Base-by-base conservation (phyloP, 208 protist species). In the Trypanosoma scelopori region DNA sequence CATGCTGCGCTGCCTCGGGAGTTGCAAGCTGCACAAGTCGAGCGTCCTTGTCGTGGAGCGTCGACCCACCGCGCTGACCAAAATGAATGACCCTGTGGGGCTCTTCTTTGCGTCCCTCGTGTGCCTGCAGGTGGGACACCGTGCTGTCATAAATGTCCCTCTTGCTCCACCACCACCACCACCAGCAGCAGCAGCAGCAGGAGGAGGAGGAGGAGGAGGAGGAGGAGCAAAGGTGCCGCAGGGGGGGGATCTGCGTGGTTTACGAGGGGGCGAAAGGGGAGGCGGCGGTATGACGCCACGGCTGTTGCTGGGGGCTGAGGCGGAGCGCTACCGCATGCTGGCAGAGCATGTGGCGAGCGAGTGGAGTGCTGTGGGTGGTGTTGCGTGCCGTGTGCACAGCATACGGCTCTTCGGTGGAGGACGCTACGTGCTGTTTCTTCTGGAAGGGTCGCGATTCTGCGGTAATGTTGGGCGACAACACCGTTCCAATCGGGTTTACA, bases 401-500 rank as follows among this genome's bases (percentile, higher is more conserved):
- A 47, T 42, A 48, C 58, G 56, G 39, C 71, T 47, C 53, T 56
- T 4, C 43, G 48, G 69, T 15, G 57, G 68, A 0, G 61, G 20
- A 3, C 77, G 79, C 5, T 81, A 79, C 59, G 28, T 90, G 23
- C 64, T 81, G 1, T 76, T 86, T 32, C 66, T 65, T 3, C 66
- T 95, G 1, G 12, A 51, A 0, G 85, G 89, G 20, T 88, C 82
- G 11, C 82, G 82, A 1, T 95, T 83, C 65, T 95, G 89, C 56
- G 78, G 79, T 20, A 74, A 84, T 56, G 61, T 95, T 6, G 62
- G 67, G 2, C 71, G 89, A 30, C 79, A 95, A 55, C 89, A 95
- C 68, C 74, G 79, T 16, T 92, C 85, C 0, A 95, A 95, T 65
- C 78, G 78, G 46, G 73, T 95, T 4, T 95, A 93, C 68, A 56